Conservation (phyloP, 1,284 basidiomycete genomes). For the Cystobasidiaceae sp. region DNA sequence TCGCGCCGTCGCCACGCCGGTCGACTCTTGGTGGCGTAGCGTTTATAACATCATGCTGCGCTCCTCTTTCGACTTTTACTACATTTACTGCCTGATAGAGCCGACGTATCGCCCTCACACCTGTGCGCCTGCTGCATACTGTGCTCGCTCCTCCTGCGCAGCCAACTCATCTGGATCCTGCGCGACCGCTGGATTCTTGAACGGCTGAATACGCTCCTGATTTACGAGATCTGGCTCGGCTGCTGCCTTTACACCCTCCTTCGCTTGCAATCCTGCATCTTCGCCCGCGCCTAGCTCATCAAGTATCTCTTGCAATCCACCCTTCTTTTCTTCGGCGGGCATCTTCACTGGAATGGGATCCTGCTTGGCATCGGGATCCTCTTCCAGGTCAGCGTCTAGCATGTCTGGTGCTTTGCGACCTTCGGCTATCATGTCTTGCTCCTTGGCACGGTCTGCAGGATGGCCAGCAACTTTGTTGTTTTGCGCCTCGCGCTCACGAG, state of each 20-base stretch:
- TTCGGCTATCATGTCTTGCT: not conserved
- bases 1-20: too few species aligned
- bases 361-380: not conserved
- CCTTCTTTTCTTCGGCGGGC: not conserved
- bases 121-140: constrained; percentile 5
- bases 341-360: not conserved
- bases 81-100: too few species aligned
- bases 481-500: not conserved
- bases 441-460: too few species aligned
- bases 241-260: not conserved
- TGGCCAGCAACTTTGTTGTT: not conserved
- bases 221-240: not conserved
- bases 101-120: not conserved
- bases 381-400: not conserved
- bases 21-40: too few species aligned
- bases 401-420: not conserved
- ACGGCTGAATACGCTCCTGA: not conserved
- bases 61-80: too few species aligned
- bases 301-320: constrained; percentile 1
- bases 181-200: not conserved
- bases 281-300: constrained; percentile 6
- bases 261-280: not conserved
- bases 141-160: constrained; percentile 16
- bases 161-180: constrained; percentile 26
- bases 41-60: too few species aligned